Evolutionary conservation across 1,139 yeast genomes (phyloP).

Genomic region (Geotrichum citri-aurantii): DNA sequence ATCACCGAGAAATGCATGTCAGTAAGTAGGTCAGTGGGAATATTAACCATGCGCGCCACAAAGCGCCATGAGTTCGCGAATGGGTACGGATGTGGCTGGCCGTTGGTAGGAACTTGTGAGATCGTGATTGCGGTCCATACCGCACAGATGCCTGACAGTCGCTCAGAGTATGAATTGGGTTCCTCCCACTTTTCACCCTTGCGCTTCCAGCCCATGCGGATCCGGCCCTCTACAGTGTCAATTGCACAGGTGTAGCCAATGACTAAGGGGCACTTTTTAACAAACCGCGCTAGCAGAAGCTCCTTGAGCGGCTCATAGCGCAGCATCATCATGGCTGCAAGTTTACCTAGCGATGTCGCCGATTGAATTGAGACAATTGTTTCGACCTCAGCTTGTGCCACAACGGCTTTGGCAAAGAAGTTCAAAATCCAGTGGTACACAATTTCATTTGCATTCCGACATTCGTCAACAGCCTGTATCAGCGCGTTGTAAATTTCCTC

Average conservation of each 20-base stretch:
- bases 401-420: constrained; percentile 74
- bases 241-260: constrained; percentile 72
- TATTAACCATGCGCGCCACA: constrained; percentile 63
- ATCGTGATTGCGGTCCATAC: constrained; percentile 62
- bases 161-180: constrained; percentile 67
- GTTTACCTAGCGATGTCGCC: constrained; percentile 71
- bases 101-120: constrained; percentile 26
- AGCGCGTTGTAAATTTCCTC: constrained; percentile 47
- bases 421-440: constrained; percentile 72
- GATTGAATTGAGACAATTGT: constrained; percentile 73
- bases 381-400: constrained; percentile 91
- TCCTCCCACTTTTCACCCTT: constrained; percentile 66
- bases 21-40: constrained; percentile 34
- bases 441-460: constrained; percentile 41
- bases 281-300: constrained; percentile 68
- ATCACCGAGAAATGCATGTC: constrained; percentile 69
- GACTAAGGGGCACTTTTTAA: constrained; percentile 84
- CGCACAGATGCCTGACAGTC: constrained; percentile 79
- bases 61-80: constrained; percentile 58
- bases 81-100: constrained; percentile 47
- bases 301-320: constrained; percentile 62
- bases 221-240: constrained; percentile 78
- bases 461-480: constrained; percentile 42
- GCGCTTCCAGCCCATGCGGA: constrained; percentile 83
- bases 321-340: constrained; percentile 52